Percentiles rank a stretch among this genome's conserved stretches.
Conservation (phyloP, 2,329 filamentous ascomycete genomes). For the Aureobasidium sp. region DNA sequence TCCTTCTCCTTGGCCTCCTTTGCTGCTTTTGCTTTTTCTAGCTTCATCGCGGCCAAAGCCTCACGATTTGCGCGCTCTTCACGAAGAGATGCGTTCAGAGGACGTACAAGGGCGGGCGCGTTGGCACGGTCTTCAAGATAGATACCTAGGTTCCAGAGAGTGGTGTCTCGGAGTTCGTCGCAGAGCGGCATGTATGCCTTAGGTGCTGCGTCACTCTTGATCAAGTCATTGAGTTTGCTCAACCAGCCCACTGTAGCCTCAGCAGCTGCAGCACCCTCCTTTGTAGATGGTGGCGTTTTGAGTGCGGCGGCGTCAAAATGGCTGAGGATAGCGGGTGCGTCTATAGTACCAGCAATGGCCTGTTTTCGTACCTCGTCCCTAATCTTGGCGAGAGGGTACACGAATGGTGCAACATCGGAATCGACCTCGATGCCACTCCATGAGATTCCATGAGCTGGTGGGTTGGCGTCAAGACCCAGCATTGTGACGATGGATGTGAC, state of each 20-base stretch:
- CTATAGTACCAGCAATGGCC: constrained; percentile 46
- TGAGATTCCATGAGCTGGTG: constrained; percentile 43
- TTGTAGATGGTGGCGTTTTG: constrained; percentile 19
- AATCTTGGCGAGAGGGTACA: constrained; percentile 53
- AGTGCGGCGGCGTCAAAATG: constrained; percentile 17
- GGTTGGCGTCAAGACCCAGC: constrained; percentile 67
- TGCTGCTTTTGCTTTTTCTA: constrained; percentile 37
- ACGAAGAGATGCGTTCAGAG: constrained; percentile 45
- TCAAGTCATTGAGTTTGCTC: constrained; percentile 54
- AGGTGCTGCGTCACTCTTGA: constrained; percentile 45
- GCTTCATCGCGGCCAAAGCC: constrained; percentile 45
- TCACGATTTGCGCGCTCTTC: constrained; percentile 48
- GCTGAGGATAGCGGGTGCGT: constrained; percentile 27
- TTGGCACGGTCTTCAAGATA: constrained; percentile 76
- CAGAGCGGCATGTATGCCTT: constrained; percentile 70
- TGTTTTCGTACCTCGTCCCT: constrained; percentile 52
- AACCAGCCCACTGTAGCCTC: constrained; percentile 47
- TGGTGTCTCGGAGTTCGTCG: constrained; percentile 71
- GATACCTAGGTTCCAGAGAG: constrained; percentile 74
- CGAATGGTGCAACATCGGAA: constrained; percentile 50
- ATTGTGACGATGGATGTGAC: constrained; percentile 77
- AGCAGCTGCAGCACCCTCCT: constrained; percentile 36
- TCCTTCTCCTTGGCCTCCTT: constrained; percentile 43
- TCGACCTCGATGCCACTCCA: constrained; percentile 62
- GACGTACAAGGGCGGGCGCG: constrained; percentile 65